phyloP scores from a whole-genome alignment of 495 filamentous ascomycete species.

The Wilcoxina mikolae region DNA sequence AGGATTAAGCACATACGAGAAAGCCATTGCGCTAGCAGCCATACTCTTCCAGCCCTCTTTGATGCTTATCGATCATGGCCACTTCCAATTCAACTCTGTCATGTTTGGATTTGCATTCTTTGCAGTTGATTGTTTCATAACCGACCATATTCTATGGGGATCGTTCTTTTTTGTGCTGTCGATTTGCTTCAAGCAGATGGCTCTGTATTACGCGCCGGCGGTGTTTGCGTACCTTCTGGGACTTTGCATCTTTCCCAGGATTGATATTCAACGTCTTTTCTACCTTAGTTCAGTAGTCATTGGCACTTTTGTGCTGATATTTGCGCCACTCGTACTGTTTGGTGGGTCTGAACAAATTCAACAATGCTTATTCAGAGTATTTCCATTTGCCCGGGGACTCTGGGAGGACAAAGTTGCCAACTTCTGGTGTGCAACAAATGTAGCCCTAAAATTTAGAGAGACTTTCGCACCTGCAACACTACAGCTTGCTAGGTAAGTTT shows the following conservation, averaged over 20 bases:
- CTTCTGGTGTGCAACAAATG: conserved; percentile 86
- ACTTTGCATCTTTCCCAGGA: conserved; percentile 58
- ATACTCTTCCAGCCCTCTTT: conserved; percentile 84
- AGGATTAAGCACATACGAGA: conserved; percentile 40
- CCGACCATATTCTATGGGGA: conserved; percentile 70
- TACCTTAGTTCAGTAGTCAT: conserved; percentile 58
- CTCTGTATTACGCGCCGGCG: conserved; percentile 83
- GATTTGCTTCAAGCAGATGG: conserved; percentile 96
- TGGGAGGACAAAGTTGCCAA: conserved; percentile 99
- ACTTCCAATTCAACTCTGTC: conserved; percentile 97
- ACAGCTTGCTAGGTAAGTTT: conserved; percentile 41
- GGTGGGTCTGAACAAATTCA: conserved; percentile 55
- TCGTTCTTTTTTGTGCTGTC: conserved; percentile 89
- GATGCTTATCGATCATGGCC: conserved; percentile 90
- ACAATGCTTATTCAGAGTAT: conserved; percentile 76
- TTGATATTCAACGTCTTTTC: conserved; percentile 54
- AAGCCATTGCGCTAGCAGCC: conserved; percentile 67
- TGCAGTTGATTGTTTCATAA: conserved; percentile 73
- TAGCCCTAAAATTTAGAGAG: conserved; percentile 66
- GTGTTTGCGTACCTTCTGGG: conserved; percentile 87
- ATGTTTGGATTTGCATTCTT: conserved; percentile 76
- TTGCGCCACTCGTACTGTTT: conserved; percentile 55
- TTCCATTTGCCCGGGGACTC: conserved; percentile 82
- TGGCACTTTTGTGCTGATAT: conserved; percentile 56
- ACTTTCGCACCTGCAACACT: conserved; percentile 49